A percentile compares a stretch with the other conserved stretches of the same genome.
These are phyloP conservation scores for Monosporozyma siamensis DNA, from an alignment of 805 yeast species.

Conservation along the genomic window DNA sequence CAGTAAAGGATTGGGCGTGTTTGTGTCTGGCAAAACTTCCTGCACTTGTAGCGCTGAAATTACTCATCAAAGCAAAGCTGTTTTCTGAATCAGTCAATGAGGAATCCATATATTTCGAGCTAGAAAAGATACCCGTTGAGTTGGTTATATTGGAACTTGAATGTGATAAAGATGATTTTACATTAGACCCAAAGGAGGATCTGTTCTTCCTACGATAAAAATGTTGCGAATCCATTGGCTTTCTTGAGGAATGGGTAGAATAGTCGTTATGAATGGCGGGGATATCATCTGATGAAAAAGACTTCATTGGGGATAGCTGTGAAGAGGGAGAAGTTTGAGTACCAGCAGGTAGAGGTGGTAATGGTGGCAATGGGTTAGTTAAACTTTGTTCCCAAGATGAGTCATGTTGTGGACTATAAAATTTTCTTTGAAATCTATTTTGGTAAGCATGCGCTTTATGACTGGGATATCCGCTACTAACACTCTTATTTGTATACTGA, in stretches of 20 bases:
- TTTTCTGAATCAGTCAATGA: constrained; percentile 36
- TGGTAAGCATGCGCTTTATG: no score
- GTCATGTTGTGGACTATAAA: not conserved
- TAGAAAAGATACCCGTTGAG: constrained; percentile 27
- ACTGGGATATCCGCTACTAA: no score
- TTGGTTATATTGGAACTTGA: not conserved
- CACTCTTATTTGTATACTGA: not conserved
- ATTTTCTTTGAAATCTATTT: not conserved
- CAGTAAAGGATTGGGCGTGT: constrained; percentile 35
- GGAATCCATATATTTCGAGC: constrained; percentile 40
- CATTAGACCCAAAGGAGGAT: no score
- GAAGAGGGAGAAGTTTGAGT: constrained; percentile 5
- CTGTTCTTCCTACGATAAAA: not conserved
- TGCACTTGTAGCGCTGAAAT: constrained; percentile 82
- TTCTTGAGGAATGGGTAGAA: constrained; percentile 1
- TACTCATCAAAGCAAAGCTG: constrained; percentile 41
- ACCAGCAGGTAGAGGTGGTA: constrained; percentile 20
- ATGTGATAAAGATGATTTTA: constrained; percentile 2
- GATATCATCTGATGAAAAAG: constrained; percentile 24
- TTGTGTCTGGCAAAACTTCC: constrained; percentile 76
- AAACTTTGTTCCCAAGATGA: constrained; percentile 1
- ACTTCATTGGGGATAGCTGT: constrained; percentile 13
- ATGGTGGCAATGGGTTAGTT: constrained; percentile 16
- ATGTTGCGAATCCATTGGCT: not conserved
- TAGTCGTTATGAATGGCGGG: not conserved